Evolutionary conservation across 208 protist species (phyloP).

Genomic region (Histomonas meleagridis): DNA sequence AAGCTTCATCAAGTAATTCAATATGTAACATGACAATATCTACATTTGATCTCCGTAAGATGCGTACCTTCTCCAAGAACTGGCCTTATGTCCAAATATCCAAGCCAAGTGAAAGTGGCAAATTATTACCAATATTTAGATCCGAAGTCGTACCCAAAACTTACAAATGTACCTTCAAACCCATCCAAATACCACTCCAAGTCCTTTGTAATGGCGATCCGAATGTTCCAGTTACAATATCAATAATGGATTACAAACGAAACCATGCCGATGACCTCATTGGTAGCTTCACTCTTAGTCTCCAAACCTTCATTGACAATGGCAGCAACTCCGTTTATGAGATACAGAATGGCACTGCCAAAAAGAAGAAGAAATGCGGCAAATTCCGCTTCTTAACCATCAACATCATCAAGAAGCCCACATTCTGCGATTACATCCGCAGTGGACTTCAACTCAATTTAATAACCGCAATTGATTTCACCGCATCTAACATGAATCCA

Average conservation of each 20-base stretch:
- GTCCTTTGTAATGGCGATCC: not conserved
- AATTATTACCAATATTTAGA: not conserved
- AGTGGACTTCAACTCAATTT: constrained; percentile 42
- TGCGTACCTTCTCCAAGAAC: not conserved
- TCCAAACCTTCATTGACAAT: not conserved
- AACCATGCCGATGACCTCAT: not conserved
- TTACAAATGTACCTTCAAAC: not conserved
- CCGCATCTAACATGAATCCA: constrained; percentile 46
- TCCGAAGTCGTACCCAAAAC: not conserved
- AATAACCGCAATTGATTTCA: constrained; percentile 49
- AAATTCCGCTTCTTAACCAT: not conserved
- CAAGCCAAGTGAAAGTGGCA: not conserved
- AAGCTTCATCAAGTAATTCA: not conserved
- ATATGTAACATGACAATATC: not conserved
- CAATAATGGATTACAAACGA: not conserved
- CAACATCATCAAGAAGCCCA: constrained; percentile 13
- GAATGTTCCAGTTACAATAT: not conserved
- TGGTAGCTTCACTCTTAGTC: not conserved
- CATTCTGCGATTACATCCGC: constrained; percentile 48
- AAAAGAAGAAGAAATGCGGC: not conserved
- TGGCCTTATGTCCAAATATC: not conserved
- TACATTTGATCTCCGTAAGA: not conserved
- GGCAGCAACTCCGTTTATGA: too few relatives aligned
- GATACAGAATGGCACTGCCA: not conserved
- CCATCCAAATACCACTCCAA: not conserved